Percentiles rank a stretch among this genome's conserved stretches.
phyloP scores from a whole-genome alignment of 805 yeast genomes.

The Kodamaea jinghongensis region DNA sequence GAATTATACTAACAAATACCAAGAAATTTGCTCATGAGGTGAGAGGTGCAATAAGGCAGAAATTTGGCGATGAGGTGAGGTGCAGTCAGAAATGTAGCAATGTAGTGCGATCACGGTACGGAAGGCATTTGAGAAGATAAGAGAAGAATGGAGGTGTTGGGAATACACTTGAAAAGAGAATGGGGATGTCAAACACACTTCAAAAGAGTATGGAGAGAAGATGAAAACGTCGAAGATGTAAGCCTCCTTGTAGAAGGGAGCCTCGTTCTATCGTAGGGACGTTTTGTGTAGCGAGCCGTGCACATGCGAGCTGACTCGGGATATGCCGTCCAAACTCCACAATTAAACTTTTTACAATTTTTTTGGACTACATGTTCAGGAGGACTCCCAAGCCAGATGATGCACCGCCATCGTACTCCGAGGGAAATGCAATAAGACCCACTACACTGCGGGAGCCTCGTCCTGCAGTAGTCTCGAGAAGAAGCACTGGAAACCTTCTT shows the following conservation, averaged over 20 bases:
- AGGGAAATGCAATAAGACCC: constrained; percentile 1
- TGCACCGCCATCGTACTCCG: constrained; percentile 10
- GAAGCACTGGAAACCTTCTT: constrained; percentile 1
- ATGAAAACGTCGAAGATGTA: too few species aligned
- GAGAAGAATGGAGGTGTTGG: neutral
- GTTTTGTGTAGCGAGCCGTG: too few species aligned
- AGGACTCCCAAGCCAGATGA: constrained; percentile 4
- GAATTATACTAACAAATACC: neutral
- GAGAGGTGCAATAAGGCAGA: too few species aligned
- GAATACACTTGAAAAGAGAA: neutral
- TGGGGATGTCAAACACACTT: too few species aligned
- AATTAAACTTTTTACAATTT: neutral
- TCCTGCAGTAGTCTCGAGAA: neutral
- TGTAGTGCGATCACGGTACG: too few species aligned
- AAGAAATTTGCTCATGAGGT: too few species aligned
- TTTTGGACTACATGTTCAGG: constrained; percentile 5
- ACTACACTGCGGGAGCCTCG: constrained; percentile 3
- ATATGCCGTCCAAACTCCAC: neutral
- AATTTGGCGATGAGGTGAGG: too few species aligned
- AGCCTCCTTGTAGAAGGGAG: too few species aligned
- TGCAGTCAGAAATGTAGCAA: too few species aligned
- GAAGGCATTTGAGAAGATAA: too few species aligned
- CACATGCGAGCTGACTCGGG: neutral
- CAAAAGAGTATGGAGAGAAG: too few species aligned
- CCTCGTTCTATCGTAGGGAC: too few species aligned